Evolutionary conservation across 2,329 filamentous ascomycete species (phyloP), one percentile per base, ranked within the genome.

Genomic region (Trichophyton benhamiae): DNA sequence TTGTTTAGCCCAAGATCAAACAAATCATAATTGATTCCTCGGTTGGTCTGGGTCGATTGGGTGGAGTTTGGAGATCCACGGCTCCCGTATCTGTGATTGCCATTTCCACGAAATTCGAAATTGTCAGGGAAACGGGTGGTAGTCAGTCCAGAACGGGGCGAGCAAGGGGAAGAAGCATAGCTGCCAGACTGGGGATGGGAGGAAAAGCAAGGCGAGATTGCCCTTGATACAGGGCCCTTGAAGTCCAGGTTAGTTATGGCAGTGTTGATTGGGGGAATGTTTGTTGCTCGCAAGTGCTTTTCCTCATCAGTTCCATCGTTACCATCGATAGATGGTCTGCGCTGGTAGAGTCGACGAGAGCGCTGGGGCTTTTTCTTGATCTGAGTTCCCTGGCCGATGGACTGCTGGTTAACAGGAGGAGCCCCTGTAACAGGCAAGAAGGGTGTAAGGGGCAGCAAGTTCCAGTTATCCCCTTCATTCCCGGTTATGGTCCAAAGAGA

Each of bases 271-370:
- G 58, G 58, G 17, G 42, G 5, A 7, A 59, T 22, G 17, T n/a
- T 59, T 25, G 46, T 36, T 15, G 25, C 3, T 7, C 42, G 20
- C 22, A 59, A 20, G 22, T 36, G 17, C 36, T 41, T 44, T 22
- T 59, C 36, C 15, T 49, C 58, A 15, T 59, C 30, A 17, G 41
- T 59, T 17, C 11, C 42, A 20, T 49, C n/a, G 7, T 15, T n/a
- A 7, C 27, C 44, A 2, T 49, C 25, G 30, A 15, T 15, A 11
- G 27, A 33, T 9, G 33, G 36, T 33, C 49, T 49, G 20, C 57
- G 53, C 20, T 62, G 62, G 30, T 64, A 64, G 42, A 64, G 60
- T 30, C 62, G 60, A 22, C 62, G 60, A 41, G 62, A 64, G 46
- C 61, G 59, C 17, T 64, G 62, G 2, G 57, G 30, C n/a, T 59